Percentiles rank a stretch among this genome's conserved stretches.
Evolutionary conservation across 345 rosid genomes (phyloP).

Genomic region (Linum tenue): DNA sequence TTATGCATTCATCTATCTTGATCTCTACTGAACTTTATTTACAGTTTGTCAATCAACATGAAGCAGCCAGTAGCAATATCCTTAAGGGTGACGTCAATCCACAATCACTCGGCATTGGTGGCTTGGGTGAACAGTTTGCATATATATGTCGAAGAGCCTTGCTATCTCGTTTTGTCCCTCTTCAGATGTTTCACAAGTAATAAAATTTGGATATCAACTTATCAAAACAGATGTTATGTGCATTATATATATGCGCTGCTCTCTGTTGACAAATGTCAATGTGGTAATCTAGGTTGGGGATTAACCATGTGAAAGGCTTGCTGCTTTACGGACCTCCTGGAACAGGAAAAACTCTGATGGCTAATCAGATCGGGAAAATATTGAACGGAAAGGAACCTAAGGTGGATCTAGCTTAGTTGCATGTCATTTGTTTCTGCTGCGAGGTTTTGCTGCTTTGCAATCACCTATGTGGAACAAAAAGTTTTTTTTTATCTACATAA

Average conservation of each 20-base stretch:
- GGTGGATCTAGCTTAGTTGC: conserved; percentile 31
- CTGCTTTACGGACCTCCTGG: conserved; percentile 98
- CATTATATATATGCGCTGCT: conserved; percentile 7
- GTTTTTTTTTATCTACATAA: no score
- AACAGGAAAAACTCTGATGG: conserved; percentile 97
- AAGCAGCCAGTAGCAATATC: no score
- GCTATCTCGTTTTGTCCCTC: conserved; percentile 96
- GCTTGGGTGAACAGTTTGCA: no score
- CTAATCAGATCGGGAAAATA: conserved; percentile 99
- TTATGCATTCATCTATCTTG: no score
- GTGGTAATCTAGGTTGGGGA: conserved; percentile 73
- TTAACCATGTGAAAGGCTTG: conserved; percentile 97
- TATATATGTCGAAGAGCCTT: conserved; percentile 99
- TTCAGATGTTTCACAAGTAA: conserved; percentile 90
- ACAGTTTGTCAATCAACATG: no score
- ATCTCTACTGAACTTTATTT: no score
- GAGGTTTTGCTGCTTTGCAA: not conserved
- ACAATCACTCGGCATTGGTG: no score
- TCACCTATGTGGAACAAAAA: no score
- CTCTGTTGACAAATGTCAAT: conserved; percentile 14
- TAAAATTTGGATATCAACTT: conserved; percentile 15
- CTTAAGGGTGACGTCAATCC: no score
- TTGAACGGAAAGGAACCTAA: conserved; percentile 97
- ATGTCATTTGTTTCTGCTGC: not conserved
- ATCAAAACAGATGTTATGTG: conserved; percentile 4